Base-by-base conservation (phyloP, 495 filamentous ascomycete genomes). In the Terfezia claveryi region DNA sequence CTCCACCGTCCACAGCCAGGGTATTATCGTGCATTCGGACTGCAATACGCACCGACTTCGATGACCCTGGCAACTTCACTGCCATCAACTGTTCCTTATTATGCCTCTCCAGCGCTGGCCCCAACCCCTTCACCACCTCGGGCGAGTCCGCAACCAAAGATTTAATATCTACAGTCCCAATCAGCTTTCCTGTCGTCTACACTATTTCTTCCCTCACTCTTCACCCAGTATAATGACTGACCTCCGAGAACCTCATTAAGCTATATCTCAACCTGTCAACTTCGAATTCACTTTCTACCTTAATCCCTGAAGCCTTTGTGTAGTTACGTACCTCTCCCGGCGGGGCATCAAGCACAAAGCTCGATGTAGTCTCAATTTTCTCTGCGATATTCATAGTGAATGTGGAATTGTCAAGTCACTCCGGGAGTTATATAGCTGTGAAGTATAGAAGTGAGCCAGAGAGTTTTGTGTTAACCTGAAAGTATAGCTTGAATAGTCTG, bases 311-410 rank as follows among this genome's bases (percentile, higher is more conserved):
- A 32, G 27, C 27, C 20, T 20, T 16, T 37, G 55, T 37, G 52
- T 20, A 44, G 56, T 37, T 55, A 65, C 74, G 61, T 78, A 95
- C 91, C 84, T 99, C 92, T 71, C 92, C 92, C 36, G 92, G 92
- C 49, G 91, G 91, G 64, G 91, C 86, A 67, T 86, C 85, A 69
- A 95, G 80, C 58, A 99, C 80, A 68, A 96, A 99, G 5, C 85
- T 81, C 58, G 86, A 84, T 54, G 85, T 71, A 36, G 82, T 80
- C 56, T 80, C 77, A 57, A 80, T 64, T 23, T 69, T 66, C 37
- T 67, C 61, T 4, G 61, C 27, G 16, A 37, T 54, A 11, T 54
- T 52, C 59, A 65, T 65, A 14, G 41, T 46, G 8, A 20, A 46
- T 14, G 41, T 20, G 41, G 12, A 20, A 14, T 14, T 46, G 41